Conservation (phyloP, 192 early-diverging fungal genomes). For the Allomyces arbusculus region DNA sequence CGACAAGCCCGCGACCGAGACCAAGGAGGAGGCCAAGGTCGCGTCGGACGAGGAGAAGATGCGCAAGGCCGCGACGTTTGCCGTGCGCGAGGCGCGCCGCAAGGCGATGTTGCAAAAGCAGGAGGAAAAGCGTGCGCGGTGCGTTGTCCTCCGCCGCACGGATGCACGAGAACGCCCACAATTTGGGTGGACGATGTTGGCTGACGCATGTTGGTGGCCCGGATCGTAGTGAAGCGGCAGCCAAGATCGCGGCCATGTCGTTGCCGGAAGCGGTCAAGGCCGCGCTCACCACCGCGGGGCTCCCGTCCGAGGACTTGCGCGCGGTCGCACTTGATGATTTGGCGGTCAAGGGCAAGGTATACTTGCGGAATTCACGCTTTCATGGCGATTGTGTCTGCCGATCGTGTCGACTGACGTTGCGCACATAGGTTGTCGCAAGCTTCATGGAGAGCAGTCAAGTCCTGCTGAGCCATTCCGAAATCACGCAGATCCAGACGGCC, state of each 20-base stretch:
- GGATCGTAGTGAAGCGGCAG: no score
- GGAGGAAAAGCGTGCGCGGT: no score
- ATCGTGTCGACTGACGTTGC: not conserved
- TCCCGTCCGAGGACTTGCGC: not conserved
- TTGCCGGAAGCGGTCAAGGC: not conserved
- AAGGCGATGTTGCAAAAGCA: no score
- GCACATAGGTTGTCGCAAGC: not conserved
- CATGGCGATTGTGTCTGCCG: not conserved
- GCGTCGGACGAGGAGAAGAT: no score
- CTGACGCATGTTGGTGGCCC: no score
- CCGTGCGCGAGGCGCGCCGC: no score
- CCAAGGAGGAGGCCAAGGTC: not conserved
- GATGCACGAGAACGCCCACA: no score
- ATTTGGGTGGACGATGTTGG: no score
- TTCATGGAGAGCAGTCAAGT: not conserved
- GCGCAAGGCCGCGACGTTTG: no score
- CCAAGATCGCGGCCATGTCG: no score
- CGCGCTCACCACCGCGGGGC: not conserved
- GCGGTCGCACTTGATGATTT: not conserved
- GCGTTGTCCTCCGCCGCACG: no score
- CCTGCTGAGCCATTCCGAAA: not conserved
- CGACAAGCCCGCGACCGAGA: not conserved
- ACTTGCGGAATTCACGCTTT: not conserved
- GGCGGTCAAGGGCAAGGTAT: not conserved
- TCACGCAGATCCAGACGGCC: not conserved